Conservation (phyloP, 805 yeast species). For the Metschnikowia borealis region DNA sequence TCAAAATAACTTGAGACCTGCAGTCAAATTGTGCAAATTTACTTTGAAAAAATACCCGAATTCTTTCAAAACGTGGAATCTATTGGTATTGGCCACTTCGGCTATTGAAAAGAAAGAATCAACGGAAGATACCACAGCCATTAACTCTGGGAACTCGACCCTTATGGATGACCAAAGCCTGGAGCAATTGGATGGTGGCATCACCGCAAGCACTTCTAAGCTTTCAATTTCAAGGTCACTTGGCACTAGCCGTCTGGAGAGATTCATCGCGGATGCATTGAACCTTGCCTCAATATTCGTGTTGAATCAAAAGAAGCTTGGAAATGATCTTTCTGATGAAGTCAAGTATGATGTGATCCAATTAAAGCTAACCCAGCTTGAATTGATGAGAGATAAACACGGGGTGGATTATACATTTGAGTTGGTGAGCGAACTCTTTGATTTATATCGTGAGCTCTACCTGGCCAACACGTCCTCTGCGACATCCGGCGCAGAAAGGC, state of each 20-base stretch:
- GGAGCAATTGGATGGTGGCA: background rate
- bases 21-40: constrained; percentile 45
- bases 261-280: constrained; percentile 51
- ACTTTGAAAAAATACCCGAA: constrained; percentile 50
- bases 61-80: constrained; percentile 61
- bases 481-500: constrained; percentile 6
- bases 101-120: constrained; percentile 49
- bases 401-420: constrained; percentile 60
- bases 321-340: constrained; percentile 22
- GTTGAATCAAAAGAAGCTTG: constrained; percentile 24
- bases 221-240: constrained; percentile 16
- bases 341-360: constrained; percentile 53
- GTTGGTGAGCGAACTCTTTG: constrained; percentile 62
- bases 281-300: constrained; percentile 37
- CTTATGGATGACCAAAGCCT: background rate
- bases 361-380: constrained; percentile 70
- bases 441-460: constrained; percentile 50
- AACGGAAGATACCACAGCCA: constrained; percentile 8
- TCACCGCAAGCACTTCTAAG: background rate
- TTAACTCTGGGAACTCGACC: background rate
- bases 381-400: constrained; percentile 57
- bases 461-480: constrained; percentile 18
- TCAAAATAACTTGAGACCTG: constrained; percentile 37
- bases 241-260: constrained; percentile 40
- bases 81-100: constrained; percentile 60